Conservation (phyloP, 2,329 filamentous ascomycete genomes). For the Samsoniella hepiali region DNA sequence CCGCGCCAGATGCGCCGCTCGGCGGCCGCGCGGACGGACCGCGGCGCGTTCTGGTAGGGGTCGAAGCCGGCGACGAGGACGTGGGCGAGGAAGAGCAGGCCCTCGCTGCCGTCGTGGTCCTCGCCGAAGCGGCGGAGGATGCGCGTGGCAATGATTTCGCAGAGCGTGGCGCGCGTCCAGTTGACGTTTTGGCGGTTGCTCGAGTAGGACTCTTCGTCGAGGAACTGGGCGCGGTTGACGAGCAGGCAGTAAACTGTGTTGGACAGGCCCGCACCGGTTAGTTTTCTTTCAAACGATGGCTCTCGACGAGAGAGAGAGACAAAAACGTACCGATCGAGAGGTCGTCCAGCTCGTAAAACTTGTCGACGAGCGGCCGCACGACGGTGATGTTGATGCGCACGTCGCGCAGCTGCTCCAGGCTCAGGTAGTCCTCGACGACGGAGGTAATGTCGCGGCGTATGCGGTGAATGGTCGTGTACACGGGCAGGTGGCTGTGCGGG, state of each 20-base stretch:
- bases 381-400: constrained; percentile 79
- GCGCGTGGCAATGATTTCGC: constrained; percentile 75
- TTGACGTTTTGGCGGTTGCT: constrained; percentile 79
- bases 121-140: constrained; percentile 77
- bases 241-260: constrained; percentile 72
- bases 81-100: constrained; percentile 70
- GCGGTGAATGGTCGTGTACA: constrained; percentile 76
- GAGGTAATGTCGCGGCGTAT: constrained; percentile 62
- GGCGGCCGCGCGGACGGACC: constrained; percentile 59
- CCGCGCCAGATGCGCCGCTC: constrained; percentile 47
- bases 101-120: constrained; percentile 66
- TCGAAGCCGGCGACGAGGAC: constrained; percentile 81
- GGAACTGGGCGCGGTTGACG: constrained; percentile 76
- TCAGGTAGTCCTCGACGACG: constrained; percentile 62
- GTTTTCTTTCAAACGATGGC: not conserved
- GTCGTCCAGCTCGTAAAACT: constrained; percentile 74
- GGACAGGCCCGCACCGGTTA: not conserved
- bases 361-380: constrained; percentile 78
- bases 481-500: constrained; percentile 61
- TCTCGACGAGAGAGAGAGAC: no score
- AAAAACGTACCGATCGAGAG: constrained; percentile 64
- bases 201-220: constrained; percentile 72
- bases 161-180: constrained; percentile 71
- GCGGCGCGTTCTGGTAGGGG: constrained; percentile 78
- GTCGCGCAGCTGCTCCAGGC: constrained; percentile 72